Evolutionary conservation across 495 filamentous ascomycete genomes (phyloP).

Genomic region (Friedmanniomyces endolithicus): DNA sequence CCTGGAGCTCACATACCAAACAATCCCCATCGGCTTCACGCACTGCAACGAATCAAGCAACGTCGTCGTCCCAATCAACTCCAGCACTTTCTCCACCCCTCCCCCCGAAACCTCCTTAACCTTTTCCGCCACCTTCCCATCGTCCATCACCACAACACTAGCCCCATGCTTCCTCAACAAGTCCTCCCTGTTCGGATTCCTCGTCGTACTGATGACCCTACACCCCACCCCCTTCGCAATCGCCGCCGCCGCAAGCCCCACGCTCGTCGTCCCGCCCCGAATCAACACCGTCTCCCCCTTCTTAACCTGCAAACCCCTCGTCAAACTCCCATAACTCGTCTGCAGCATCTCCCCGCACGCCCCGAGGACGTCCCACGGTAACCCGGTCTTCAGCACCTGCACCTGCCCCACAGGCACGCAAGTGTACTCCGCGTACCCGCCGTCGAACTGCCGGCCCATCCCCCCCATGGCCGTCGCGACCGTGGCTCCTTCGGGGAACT

Average conservation of each 20-base stretch:
- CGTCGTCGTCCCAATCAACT: constrained; percentile 34
- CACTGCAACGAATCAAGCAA: constrained; percentile 36
- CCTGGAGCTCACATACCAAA: constrained; percentile 19
- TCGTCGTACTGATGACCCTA: constrained; percentile 32
- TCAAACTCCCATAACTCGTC: constrained; percentile 40
- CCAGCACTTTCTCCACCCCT: constrained; percentile 39
- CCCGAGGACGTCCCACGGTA: constrained; percentile 37
- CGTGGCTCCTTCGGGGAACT: constrained; percentile 33
- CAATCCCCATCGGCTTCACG: constrained; percentile 31
- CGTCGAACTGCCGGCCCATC: constrained; percentile 39
- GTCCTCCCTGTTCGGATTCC: constrained; percentile 28
- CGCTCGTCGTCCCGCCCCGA: constrained; percentile 39
- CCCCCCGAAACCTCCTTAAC: constrained; percentile 26
- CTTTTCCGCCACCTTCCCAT: constrained; percentile 30
- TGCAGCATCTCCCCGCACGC: constrained; percentile 45
- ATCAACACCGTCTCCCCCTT: constrained; percentile 37
- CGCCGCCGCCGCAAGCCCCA: constrained; percentile 38
- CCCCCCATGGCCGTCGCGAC: constrained; percentile 45
- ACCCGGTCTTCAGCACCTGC: constrained; percentile 29
- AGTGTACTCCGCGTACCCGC: constrained; percentile 46
- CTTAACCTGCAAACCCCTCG: constrained; percentile 30
- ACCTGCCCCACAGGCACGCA: constrained; percentile 35
- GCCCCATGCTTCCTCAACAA: constrained; percentile 32
- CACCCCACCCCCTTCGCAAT: constrained; percentile 36
- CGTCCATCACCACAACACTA: constrained; percentile 34